A percentile compares a stretch with the other conserved stretches of the same genome.
Conservation (phyloP, 768 basidiomycete species). For the Lactarius deliciosus region DNA sequence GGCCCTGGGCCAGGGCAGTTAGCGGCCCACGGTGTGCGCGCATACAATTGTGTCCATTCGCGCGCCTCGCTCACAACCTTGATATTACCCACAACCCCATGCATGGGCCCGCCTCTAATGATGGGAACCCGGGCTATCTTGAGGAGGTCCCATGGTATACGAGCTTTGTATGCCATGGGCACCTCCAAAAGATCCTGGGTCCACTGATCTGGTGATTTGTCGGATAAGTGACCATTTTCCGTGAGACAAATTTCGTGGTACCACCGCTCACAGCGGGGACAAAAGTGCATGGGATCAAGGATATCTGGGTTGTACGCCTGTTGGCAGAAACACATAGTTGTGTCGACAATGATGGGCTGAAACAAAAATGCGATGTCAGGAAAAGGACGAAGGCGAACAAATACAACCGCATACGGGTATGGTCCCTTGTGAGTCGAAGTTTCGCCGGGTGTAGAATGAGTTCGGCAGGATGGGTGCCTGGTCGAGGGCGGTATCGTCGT, state of each 20-base stretch:
- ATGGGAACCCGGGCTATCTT: constrained; percentile 10
- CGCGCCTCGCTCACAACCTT: constrained; percentile 18
- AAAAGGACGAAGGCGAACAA: not conserved
- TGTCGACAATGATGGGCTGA: not conserved
- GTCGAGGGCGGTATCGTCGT: constrained; percentile 1
- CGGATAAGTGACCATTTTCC: not conserved
- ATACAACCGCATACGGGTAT: not conserved
- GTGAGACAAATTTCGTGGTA: constrained; percentile 16
- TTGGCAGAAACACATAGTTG: constrained; percentile 9
- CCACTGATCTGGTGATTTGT: not conserved
- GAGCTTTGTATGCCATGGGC: not conserved
- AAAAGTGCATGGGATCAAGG: constrained; percentile 6
- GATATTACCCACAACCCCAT: constrained; percentile 20
- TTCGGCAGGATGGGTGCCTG: constrained; percentile 15
- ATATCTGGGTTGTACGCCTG: constrained; percentile 12
- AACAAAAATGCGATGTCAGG: not conserved
- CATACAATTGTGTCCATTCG: constrained; percentile 11
- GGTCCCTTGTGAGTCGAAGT: not conserved
- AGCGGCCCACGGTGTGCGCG: not conserved
- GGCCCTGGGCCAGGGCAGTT: not conserved
- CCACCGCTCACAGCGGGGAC: constrained; percentile 18
- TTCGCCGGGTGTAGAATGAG: constrained; percentile 17
- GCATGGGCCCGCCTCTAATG: constrained; percentile 11
- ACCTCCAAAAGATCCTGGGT: not conserved
- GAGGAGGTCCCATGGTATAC: constrained; percentile 12